Conservation (phyloP, 768 basidiomycete genomes). For the Cystoderma amianthinum region DNA sequence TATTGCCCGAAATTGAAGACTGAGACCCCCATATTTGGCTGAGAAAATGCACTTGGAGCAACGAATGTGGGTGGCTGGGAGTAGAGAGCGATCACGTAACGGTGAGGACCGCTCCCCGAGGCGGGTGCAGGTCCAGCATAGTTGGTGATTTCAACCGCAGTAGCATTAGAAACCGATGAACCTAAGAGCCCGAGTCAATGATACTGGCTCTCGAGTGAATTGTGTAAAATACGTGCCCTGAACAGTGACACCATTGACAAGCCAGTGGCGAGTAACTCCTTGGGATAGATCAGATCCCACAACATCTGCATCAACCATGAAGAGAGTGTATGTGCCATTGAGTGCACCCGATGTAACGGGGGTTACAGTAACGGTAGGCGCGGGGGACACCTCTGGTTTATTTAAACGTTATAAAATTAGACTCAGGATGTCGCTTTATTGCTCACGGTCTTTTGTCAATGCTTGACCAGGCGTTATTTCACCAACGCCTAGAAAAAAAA, state of each 20-base stretch:
- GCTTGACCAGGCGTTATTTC: constrained; percentile 50
- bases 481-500: constrained; percentile 27
- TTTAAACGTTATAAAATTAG: constrained; percentile 1
- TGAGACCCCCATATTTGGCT: constrained; percentile 42
- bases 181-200: constrained; percentile 12
- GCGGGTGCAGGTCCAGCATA: constrained; percentile 73
- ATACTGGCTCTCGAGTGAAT: too few species aligned
- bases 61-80: constrained; percentile 56
- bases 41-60: constrained; percentile 49
- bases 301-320: constrained; percentile 70
- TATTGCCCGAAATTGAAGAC: constrained; percentile 54
- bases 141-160: constrained; percentile 46
- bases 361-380: constrained; percentile 46
- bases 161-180: constrained; percentile 30
- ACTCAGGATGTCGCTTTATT: neutral
- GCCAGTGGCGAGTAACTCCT: constrained; percentile 75
- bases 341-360: constrained; percentile 41
- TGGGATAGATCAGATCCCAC: constrained; percentile 52
- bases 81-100: constrained; percentile 69
- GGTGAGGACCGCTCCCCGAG: constrained; percentile 65
- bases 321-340: constrained; percentile 51
- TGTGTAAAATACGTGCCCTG: constrained; percentile 21
- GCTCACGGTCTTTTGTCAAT: constrained; percentile 51
- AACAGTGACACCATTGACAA: constrained; percentile 59
- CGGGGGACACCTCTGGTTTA: constrained; percentile 43